Conservation (phyloP, 805 yeast species). For the Saccharomycopsis oosterbeekiorum region DNA sequence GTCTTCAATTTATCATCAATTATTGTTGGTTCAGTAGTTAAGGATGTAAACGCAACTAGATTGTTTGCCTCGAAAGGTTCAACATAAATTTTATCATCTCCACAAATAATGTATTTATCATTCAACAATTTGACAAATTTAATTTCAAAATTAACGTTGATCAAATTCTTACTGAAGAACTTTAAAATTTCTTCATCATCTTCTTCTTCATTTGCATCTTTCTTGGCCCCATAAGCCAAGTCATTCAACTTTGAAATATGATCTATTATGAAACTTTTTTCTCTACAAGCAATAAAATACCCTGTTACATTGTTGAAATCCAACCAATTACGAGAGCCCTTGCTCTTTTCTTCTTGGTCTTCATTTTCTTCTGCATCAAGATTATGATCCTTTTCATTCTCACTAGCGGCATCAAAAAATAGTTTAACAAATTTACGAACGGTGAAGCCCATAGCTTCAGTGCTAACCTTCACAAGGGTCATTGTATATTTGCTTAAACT, state of each 20-base stretch:
- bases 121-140: conserved; percentile 6
- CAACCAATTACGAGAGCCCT: background rate
- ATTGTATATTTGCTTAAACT: too few relatives aligned
- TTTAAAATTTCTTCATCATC: conserved; percentile 1
- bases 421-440: background rate
- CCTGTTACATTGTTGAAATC: conserved; percentile 11
- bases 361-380: background rate
- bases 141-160: background rate
- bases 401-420: background rate
- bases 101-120: background rate
- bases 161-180: background rate
- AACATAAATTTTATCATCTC: background rate
- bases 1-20: background rate
- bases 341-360: background rate
- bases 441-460: background rate
- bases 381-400: background rate
- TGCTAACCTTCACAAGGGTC: background rate
- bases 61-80: background rate
- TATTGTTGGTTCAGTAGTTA: background rate
- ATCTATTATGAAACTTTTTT: conserved; percentile 4
- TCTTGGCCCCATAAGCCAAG: background rate
- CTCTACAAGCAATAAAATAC: conserved; percentile 8
- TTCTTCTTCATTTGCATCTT: background rate
- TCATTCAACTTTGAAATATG: conserved; percentile 3
- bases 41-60: background rate